Base-by-base conservation (phyloP, 2,329 filamentous ascomycete species). In the Neoascochyta sp. region DNA sequence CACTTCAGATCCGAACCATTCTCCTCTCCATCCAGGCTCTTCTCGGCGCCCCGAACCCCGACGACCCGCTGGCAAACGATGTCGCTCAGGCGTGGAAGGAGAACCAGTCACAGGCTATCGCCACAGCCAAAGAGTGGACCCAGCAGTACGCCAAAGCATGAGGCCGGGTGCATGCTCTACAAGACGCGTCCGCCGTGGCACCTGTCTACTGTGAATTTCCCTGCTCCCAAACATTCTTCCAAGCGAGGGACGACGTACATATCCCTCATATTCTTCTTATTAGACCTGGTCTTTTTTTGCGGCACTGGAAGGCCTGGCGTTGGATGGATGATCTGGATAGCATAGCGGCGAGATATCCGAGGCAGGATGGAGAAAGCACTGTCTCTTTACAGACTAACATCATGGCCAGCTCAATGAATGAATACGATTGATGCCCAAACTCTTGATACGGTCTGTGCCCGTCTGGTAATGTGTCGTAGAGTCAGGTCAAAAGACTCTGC, bases 81-180 rank as follows among this genome's bases (percentile, higher is more conserved):
- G 92, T 98, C 22, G 92, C 92, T 19, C 93, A 96, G 71, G 82
- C 83, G 59, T 98, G 92, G 92, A 95, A 96, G 71, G 88, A 96
- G 57, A 82, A 98, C 57, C 86, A 96, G 66, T 80, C 81, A 44
- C 86, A 86, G 26, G 92, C 92, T 14, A 96, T 98, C 52, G 80
- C 84, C 45, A 96, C 88, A 6, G 90, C 90, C 10, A 83, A 76
- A 57, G 87, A 95, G 56, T 96, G 92, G 90, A 96, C 92, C 9
- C 74, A 75, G 62, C 81, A 83, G 50, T 86, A 92, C 60, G 89
- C 89, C 7, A 60, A 60, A 43, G 41, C 57, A 16, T 55, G 43
- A 50, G 20, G 15, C 22, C 10, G n/a, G 7, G 7, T 19, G 20
- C 7, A n/a, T 16, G 10, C 19, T 25, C 34, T 13, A 23, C n/a